Evolutionary conservation across 352 stramenopile species (phyloP).

Genomic region (Pythium brassicae): DNA sequence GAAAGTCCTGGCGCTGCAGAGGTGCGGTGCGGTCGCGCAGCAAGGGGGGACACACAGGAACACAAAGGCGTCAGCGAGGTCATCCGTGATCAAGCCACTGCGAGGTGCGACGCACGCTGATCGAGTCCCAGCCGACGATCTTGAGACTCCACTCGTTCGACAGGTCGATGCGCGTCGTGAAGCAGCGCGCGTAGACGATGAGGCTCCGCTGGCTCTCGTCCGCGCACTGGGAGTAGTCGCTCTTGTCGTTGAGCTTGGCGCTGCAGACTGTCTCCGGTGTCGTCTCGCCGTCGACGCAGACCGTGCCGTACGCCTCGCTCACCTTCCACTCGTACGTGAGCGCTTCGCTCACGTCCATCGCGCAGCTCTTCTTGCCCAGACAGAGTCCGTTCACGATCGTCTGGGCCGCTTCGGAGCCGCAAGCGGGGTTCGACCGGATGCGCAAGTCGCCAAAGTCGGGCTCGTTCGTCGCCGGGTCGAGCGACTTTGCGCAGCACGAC

Average conservation of each 20-base stretch:
- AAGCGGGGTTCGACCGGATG: slow-evolving; percentile 36
- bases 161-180: slow-evolving; percentile 74
- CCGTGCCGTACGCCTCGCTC: slow-evolving; percentile 30
- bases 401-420: slow-evolving; percentile 38
- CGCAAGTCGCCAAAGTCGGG: slow-evolving; percentile 54
- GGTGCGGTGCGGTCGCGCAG: neutral
- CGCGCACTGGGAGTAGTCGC: slow-evolving; percentile 50
- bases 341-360: slow-evolving; percentile 57
- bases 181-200: slow-evolving; percentile 70
- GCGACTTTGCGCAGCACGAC: slow-evolving; percentile 52
- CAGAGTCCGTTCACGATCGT: slow-evolving; percentile 72
- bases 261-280: slow-evolving; percentile 36
- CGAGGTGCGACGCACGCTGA: slow-evolving; percentile 63
- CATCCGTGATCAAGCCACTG: too few species aligned
- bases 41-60: neutral
- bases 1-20: slow-evolving; percentile 59
- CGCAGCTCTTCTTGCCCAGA: slow-evolving; percentile 61
- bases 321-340: slow-evolving; percentile 57
- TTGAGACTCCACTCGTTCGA: slow-evolving; percentile 67
- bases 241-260: slow-evolving; percentile 42
- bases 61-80: neutral
- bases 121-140: slow-evolving; percentile 77
- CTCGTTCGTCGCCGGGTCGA: slow-evolving; percentile 21
- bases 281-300: slow-evolving; percentile 25
- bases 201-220: slow-evolving; percentile 30